Percentiles rank a stretch among this genome's conserved stretches.
Evolutionary conservation across 768 basidiomycete genomes (phyloP).

Genomic region (Ephemerocybe angulata): DNA sequence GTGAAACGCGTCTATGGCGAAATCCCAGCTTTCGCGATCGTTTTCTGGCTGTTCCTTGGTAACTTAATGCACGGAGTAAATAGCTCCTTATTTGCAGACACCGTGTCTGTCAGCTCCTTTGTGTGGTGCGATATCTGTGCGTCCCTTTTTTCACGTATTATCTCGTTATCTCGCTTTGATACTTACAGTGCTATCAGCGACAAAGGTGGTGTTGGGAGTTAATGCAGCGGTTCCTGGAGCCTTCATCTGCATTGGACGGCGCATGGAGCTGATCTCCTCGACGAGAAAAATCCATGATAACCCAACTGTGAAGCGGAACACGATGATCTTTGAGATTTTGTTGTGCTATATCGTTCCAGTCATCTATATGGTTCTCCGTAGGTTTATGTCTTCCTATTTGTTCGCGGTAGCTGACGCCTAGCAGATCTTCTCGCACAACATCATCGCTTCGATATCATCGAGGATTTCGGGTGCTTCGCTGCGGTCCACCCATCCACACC

Average conservation of each 20-base stretch:
- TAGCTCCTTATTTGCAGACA: constrained; percentile 58
- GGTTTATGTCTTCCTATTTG: constrained; percentile 18
- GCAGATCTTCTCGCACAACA: constrained; percentile 48
- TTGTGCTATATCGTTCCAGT: constrained; percentile 40
- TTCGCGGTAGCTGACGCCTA: not conserved
- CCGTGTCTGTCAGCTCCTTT: constrained; percentile 38
- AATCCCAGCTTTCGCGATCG: constrained; percentile 44
- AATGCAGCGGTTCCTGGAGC: constrained; percentile 57
- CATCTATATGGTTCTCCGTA: constrained; percentile 45
- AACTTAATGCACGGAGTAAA: constrained; percentile 56
- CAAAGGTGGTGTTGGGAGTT: constrained; percentile 50
- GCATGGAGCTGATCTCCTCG: constrained; percentile 9
- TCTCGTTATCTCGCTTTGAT: not conserved
- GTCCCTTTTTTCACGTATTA: not conserved
- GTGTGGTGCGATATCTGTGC: constrained; percentile 80
- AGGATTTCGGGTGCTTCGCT: constrained; percentile 42
- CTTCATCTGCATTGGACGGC: constrained; percentile 43
- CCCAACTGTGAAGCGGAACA: not conserved
- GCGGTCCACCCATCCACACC: constrained; percentile 29
- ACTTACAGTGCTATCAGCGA: constrained; percentile 36
- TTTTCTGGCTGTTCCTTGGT: constrained; percentile 46
- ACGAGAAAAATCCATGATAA: not conserved
- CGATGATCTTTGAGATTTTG: constrained; percentile 1
- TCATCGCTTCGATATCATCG: constrained; percentile 46
- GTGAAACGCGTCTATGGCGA: constrained; percentile 45